Evolutionary conservation across 768 basidiomycete species (phyloP).

Genomic region (Sporobolomyces pararoseus): DNA sequence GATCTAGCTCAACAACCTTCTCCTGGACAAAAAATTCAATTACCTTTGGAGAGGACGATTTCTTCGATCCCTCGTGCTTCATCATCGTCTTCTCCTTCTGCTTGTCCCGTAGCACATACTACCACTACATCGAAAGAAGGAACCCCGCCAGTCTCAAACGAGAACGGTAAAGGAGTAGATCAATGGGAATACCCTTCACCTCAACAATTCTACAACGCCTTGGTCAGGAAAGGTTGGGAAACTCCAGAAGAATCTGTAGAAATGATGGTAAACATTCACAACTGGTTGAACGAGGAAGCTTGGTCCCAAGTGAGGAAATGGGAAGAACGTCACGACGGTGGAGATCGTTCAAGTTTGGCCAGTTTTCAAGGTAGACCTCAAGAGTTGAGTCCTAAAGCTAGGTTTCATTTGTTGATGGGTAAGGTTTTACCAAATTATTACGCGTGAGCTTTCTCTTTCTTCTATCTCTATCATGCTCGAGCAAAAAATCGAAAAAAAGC

Average conservation of each 20-base stretch:
- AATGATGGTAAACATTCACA: conserved; percentile 97
- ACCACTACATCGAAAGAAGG: conserved; percentile 1
- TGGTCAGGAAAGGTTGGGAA: conserved; percentile 94
- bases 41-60: conserved; percentile 69
- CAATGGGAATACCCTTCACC: conserved; percentile 94
- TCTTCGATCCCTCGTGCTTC: conserved; percentile 76
- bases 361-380: conserved; percentile 86
- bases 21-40: conserved; percentile 57
- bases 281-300: conserved; percentile 93
- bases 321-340: conserved; percentile 66
- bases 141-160: conserved; percentile 49
- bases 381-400: conserved; percentile 89
- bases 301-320: conserved; percentile 92
- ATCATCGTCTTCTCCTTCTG: conserved; percentile 9
- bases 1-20: conserved; percentile 66
- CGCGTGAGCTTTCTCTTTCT: conserved; percentile 59
- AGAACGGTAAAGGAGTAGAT: conserved; percentile 11
- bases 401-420: conserved; percentile 77
- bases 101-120: conserved; percentile 33
- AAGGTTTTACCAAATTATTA: conserved; percentile 84
- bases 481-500: too few species aligned
- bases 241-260: conserved; percentile 94
- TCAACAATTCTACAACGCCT: conserved; percentile 96
- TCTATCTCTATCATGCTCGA: too few species aligned
- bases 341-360: conserved; percentile 68